Evolutionary conservation across 2,329 filamentous ascomycete genomes (phyloP), one percentile per base, ranked within the genome.

Genomic region (Penicillium frequentans): DNA sequence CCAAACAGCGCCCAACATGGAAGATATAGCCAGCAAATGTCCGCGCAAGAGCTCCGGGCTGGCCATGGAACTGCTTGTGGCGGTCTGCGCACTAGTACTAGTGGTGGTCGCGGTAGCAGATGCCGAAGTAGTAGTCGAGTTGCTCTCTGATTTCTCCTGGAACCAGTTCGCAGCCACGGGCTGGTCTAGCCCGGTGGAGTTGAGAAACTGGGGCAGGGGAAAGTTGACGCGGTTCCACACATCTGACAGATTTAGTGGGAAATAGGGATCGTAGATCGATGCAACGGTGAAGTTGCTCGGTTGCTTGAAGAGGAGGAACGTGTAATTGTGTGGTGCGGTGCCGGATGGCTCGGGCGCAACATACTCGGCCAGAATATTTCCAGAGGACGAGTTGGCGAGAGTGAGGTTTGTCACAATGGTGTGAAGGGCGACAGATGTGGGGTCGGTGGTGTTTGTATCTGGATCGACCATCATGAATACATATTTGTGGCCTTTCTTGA

Each of bases 391-490:
- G 39, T 35, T 26, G 16, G 19, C 21, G 9, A 21, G 6, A 11
- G 23, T 51, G 33, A 51, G 33, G 49, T 51, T 51, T 19, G 21
- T 35, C 16, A 27, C 35, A 13, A 51, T 43, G 19, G 49, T 51
- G 23, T 51, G 49, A 8, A 51, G 23, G 10, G 23, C 49, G 13
- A 27, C 24, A 2, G 21, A 26, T 4, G 49, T 21, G 4, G 49
- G 49, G 8, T 26, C 49, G 14, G 49, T 51, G 19, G 49, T 23
- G 24, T 51, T 51, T 21, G 21, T 26, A 23, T 14, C 21, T 16
- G 49, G 49, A 21, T 51, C 49, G 35, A 51, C 35, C 49, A 51
- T 51, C 14, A 51, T 24, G 9, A 51, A 51, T 5, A 51, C 13
- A 27, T 42, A 51, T 19, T 19, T 39, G 3, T 39, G 35, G 35